These are phyloP conservation scores for Curvularia hawaiiensis DNA, from an alignment of 2,329 filamentous ascomycete species.

Conservation along the genomic window DNA sequence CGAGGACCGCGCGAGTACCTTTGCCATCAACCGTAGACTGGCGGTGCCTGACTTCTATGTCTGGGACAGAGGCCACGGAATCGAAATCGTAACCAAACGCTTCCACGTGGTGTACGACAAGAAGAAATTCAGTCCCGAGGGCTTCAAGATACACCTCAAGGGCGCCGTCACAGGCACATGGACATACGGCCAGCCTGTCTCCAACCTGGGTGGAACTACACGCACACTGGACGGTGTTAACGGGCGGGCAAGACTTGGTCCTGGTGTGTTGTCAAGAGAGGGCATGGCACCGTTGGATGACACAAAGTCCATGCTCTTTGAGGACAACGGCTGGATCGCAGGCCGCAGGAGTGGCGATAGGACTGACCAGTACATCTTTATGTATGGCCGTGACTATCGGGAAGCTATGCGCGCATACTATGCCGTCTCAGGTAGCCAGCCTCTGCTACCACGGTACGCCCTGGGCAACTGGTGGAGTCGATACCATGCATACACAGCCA, in stretches of 20 bases:
- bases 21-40: constrained; percentile 62
- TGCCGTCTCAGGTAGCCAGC: constrained; percentile 61
- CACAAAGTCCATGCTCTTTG: constrained; percentile 62
- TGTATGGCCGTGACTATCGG: constrained; percentile 62
- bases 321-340: constrained; percentile 58
- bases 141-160: constrained; percentile 55
- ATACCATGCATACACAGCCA: constrained; percentile 62
- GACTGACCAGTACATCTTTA: constrained; percentile 65
- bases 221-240: constrained; percentile 62
- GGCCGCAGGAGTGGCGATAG: constrained; percentile 54
- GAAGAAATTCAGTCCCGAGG: constrained; percentile 58
- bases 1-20: constrained; percentile 66
- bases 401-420: constrained; percentile 61
- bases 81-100: constrained; percentile 62
- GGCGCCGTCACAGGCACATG: constrained; percentile 54
- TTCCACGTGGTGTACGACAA: constrained; percentile 66
- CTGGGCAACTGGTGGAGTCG: constrained; percentile 71
- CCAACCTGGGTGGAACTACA: constrained; percentile 55
- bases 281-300: constrained; percentile 63
- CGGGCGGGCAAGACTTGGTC: constrained; percentile 56
- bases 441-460: constrained; percentile 61
- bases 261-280: constrained; percentile 57
- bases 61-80: constrained; percentile 51
- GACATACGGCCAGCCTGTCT: constrained; percentile 56
- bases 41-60: constrained; percentile 56